phyloP scores from a whole-genome alignment of 441 rosid species.

The Kokia cookei region DNA sequence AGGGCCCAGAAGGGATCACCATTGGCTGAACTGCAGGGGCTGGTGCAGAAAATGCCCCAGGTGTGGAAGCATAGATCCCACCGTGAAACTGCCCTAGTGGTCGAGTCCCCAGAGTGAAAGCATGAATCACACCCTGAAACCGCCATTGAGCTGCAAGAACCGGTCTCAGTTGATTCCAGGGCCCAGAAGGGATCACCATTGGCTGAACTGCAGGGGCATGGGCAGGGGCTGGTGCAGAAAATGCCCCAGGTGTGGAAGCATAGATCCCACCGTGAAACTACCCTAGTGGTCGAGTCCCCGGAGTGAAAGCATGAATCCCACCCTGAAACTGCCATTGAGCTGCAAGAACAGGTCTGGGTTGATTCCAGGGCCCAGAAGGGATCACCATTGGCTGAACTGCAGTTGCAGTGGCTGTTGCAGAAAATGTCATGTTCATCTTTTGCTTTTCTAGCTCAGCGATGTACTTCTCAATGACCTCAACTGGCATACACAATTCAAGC shows the following conservation, averaged over 20 bases:
- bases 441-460: slow-evolving; percentile 20
- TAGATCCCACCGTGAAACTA: neutral
- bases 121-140: neutral
- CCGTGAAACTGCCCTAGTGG: neutral
- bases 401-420: neutral
- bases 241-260: neutral
- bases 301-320: neutral
- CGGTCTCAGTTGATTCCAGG: neutral
- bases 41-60: neutral
- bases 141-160: neutral
- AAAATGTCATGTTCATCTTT: slow-evolving; percentile 2
- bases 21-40: neutral
- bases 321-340: neutral
- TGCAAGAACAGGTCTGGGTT: neutral
- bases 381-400: neutral
- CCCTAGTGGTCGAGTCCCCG: neutral
- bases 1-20: neutral
- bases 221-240: neutral
- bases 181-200: neutral
- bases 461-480: slow-evolving; percentile 10
- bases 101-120: neutral
- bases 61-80: neutral
- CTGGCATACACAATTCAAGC: slow-evolving; percentile 21
- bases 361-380: slow-evolving; percentile 4
- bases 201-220: neutral